These are phyloP conservation scores for Gossypium raimondii DNA, from an alignment of 345 rosid species.

Conservation along the genomic window DNA sequence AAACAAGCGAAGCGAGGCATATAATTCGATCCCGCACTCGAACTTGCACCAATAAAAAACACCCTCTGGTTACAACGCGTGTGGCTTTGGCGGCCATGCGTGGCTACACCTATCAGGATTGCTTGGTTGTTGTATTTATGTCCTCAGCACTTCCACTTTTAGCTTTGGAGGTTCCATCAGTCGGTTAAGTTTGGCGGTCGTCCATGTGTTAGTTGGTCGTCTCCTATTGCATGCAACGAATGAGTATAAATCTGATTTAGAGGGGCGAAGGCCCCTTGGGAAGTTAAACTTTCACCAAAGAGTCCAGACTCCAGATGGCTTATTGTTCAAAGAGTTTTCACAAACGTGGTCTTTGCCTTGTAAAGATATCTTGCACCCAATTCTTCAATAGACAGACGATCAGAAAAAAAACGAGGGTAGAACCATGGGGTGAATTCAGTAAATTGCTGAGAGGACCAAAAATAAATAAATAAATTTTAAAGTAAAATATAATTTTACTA, in stretches of 20 bases:
- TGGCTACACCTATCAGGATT: constrained; percentile 66
- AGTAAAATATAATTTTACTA: too few relatives aligned
- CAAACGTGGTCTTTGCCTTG: constrained; percentile 12
- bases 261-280: not conserved
- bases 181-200: constrained; percentile 29
- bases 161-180: not conserved
- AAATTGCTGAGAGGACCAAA: too few relatives aligned
- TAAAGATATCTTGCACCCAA: too few relatives aligned
- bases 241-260: constrained; percentile 35
- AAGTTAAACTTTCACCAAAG: not conserved
- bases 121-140: constrained; percentile 23
- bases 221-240: constrained; percentile 46
- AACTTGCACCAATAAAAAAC: constrained; percentile 33
- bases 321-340: constrained; percentile 1
- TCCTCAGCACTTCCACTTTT: not conserved
- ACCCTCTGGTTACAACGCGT: constrained; percentile 43
- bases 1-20: not conserved
- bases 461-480: too few relatives aligned
- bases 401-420: too few relatives aligned
- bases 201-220: constrained; percentile 21
- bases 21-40: not conserved
- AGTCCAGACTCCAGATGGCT: constrained; percentile 5
- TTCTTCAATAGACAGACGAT: too few relatives aligned
- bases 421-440: too few relatives aligned
- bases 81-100: constrained; percentile 71